phyloP scores from a whole-genome alignment of 345 rosid genomes.

The Sapria himalayana region DNA sequence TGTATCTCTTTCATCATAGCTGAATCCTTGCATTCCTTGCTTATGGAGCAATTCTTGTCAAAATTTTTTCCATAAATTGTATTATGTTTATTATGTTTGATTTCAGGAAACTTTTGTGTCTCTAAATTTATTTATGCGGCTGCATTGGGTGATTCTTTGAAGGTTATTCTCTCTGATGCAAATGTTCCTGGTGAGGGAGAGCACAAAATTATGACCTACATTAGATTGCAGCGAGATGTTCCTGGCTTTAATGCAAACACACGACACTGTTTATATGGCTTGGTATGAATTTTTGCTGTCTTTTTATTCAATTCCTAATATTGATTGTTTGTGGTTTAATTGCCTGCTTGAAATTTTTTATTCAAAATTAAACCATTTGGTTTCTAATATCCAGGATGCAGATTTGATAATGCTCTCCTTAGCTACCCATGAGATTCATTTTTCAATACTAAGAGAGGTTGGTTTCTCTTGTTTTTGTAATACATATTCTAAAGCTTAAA shows the following conservation, averaged over 20 bases:
- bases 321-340: neutral
- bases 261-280: slow-evolving; percentile 73
- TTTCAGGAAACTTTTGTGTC: slow-evolving; percentile 34
- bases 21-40: slow-evolving; percentile 29
- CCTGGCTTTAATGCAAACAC: slow-evolving; percentile 90
- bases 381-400: slow-evolving; percentile 53
- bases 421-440: slow-evolving; percentile 97
- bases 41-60: slow-evolving; percentile 33
- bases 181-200: slow-evolving; percentile 98
- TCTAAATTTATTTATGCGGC: slow-evolving; percentile 40
- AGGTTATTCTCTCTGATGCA: slow-evolving; percentile 97
- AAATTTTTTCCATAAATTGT: slow-evolving; percentile 12
- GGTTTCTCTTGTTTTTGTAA: slow-evolving; percentile 7
- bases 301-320: neutral
- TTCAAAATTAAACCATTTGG: neutral
- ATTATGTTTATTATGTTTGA: no score
- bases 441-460: slow-evolving; percentile 95
- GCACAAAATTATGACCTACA: slow-evolving; percentile 92
- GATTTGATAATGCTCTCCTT: slow-evolving; percentile 92
- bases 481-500: neutral
- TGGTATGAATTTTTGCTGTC: slow-evolving; percentile 31
- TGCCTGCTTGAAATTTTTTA: neutral
- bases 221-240: slow-evolving; percentile 65
- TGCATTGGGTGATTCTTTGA: slow-evolving; percentile 44
- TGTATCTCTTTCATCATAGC: slow-evolving; percentile 11